These are phyloP conservation scores for Penicillium goetzii DNA, from an alignment of 495 filamentous ascomycete genomes.

Conservation along the genomic window DNA sequence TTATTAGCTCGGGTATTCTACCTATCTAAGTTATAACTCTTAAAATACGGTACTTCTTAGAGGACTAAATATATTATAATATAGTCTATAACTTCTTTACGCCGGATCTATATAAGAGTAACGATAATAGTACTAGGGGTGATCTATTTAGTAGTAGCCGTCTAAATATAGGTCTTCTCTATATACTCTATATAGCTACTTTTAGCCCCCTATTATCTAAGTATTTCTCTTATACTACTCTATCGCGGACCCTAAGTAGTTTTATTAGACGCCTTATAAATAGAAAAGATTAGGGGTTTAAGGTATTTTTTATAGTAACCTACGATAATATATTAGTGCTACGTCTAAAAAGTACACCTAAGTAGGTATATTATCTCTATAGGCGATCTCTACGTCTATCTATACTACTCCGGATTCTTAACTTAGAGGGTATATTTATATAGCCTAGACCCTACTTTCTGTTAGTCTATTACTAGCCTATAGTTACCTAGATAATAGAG, in stretches of 20 bases:
- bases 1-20: too few species aligned
- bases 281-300: not conserved
- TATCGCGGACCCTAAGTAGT: not conserved
- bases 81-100: too few species aligned
- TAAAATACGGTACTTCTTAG: too few species aligned
- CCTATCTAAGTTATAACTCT: too few species aligned
- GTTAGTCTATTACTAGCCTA: not conserved
- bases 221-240: not conserved
- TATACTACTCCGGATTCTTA: not conserved
- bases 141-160: not conserved
- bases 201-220: not conserved
- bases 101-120: too few species aligned
- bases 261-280: not conserved
- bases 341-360: not conserved
- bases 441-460: not conserved
- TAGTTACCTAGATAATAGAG: conserved; percentile 1
- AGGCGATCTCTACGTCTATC: not conserved
- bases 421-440: not conserved
- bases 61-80: too few species aligned
- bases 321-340: not conserved
- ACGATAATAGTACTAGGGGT: not conserved
- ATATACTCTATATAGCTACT: not conserved
- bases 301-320: not conserved
- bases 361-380: not conserved
- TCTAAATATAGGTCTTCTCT: not conserved